Base-by-base conservation (phyloP, 176 grass and related monocot genomes). In the Chloris gayana region DNA sequence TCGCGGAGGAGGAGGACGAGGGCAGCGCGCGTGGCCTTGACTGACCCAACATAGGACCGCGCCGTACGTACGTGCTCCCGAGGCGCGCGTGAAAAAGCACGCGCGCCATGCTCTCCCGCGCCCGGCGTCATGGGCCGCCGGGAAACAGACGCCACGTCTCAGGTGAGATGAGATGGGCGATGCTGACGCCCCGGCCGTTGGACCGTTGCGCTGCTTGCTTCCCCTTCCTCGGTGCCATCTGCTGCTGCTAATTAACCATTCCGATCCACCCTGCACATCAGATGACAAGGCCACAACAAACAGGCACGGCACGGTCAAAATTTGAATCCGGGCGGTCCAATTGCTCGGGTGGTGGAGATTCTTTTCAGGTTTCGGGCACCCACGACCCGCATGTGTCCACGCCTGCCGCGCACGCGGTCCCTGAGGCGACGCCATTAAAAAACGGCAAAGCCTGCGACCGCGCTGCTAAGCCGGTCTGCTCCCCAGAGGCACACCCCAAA, bases 401-500 rank as follows among this genome's bases (percentile, higher is more conserved):
- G 46, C 50, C 85, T 44, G 41, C 22, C 56, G 56, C 56, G 22
- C 56, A 67, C 80, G 84, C 75, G 51, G 69, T 68, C 75, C 64
- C 5, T 74, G 69, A 74, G 75, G 22, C 32, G 22, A 57, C 15
- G 14, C 25, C 29, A 54, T 14, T 57, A 24, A 57, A 42, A 68
- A 65, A 41, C 5, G 54, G 21, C 47, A 87, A 80, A 84, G 86
- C 75, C 63, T 83, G 86, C 67, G 74, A 44, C 50, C 19, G 51
- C 24, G 38, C 71, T 51, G 70, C 67, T 46, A 80, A 74, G 1
- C 73, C 41, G 67, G 59, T 65, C 68, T 88, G 81, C 54, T 63
- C 76, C 87, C 70, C 53, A 37, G 41, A n/a, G 66, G 45, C 82
- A 80, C 53, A 75, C 80, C 84, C 76, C 69, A 33, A 33, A 10